Conservation (phyloP, 75 land plant genomes). For the Cryptomeria japonica region DNA sequence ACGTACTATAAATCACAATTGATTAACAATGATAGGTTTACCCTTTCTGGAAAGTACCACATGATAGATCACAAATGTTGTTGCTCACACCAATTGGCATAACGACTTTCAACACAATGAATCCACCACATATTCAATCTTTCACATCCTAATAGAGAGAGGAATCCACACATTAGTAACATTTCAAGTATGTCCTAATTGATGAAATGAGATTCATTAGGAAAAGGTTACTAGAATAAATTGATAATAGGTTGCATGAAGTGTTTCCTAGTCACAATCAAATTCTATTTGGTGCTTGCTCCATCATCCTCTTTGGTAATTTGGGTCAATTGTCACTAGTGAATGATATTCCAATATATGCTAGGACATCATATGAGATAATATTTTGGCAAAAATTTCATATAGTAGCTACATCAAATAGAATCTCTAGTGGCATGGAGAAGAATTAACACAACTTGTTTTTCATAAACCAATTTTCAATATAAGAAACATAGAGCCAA, state of each 20-base stretch:
- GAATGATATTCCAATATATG: not conserved
- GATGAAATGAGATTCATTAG: not conserved
- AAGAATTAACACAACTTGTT: too few species aligned
- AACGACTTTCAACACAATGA: too few species aligned
- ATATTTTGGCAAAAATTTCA: not conserved
- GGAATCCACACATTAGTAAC: too few species aligned
- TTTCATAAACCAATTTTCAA: too few species aligned
- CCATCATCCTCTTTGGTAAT: not conserved
- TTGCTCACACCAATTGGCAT: too few species aligned
- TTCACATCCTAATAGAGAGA: too few species aligned
- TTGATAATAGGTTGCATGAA: not conserved
- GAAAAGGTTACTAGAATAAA: not conserved
- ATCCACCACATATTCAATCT: too few species aligned
- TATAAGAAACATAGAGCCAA: too few species aligned
- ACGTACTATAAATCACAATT: too few species aligned
- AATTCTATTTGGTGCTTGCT: not conserved
- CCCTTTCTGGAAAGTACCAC: too few species aligned
- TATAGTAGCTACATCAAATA: not conserved
- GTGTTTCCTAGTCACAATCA: not conserved
- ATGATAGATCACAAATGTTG: too few species aligned
- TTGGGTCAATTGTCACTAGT: not conserved
- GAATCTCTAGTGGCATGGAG: not conserved
- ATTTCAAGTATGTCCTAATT: not conserved
- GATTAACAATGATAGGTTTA: too few species aligned
- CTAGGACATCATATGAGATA: not conserved